Base-by-base conservation (phyloP, 257 asterid species). In the Cordia subcordata region DNA sequence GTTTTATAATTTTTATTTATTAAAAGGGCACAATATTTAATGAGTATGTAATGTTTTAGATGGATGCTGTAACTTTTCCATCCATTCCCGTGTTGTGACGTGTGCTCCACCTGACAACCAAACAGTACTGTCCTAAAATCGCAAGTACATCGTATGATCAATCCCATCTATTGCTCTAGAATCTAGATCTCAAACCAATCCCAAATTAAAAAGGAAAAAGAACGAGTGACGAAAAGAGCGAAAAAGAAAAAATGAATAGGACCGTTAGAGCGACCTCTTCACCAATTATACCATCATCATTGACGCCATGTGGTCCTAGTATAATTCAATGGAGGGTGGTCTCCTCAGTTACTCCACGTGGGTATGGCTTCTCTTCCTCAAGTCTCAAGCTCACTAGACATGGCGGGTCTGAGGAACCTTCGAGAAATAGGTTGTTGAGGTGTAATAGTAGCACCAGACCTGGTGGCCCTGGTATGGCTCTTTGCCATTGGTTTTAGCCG, bases 401-500 rank as follows among this genome's bases (percentile, higher is more conserved):
- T 45, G 54, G 47, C 45, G 51, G 47, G 49, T 57, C 63, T 37
- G 66, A 39, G 16, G 63, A 62, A 39, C 56, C 35, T 63, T 63
- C 71, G 1, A 66, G 64, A 55, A 45, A 70, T 63, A 50, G 61
- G 20, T 72, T 81, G 35, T 72, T 81, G 35, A 70, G 72, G 63
- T 75, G 88, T 44, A 71, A 68, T 35, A 42, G 47, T 46, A 51
- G 69, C 33, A 68, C 72, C 35, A 58, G 19, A 12, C 66, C 64
- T 3, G 75, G 73, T 20, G 79, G 77, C 58, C 45, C 69, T 61
- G 82, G 81, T 72, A 75, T 53, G 22, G 51, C 67, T 52, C 38
- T 50, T 55, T 16, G 4, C 6, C 6, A 27, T 6, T 27, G 6
- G 35, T 27, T 27, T n/a, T 27, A 27, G 35, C 4, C 35, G 6